Conservation (phyloP, 2,329 filamentous ascomycete genomes). For the Ceratocystis destructans region DNA sequence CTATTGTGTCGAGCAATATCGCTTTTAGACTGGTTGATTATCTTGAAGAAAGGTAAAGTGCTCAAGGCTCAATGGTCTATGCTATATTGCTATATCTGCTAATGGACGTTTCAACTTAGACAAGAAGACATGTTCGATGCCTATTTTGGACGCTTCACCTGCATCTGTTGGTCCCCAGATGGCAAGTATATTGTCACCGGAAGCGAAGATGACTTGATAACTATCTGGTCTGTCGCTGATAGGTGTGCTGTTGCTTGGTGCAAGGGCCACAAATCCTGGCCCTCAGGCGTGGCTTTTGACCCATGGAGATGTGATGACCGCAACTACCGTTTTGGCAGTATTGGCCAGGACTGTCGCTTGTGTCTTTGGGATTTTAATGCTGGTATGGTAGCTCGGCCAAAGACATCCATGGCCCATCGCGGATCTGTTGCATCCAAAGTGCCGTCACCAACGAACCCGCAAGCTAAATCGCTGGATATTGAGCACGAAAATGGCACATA, state of each 20-base stretch:
- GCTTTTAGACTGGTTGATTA: slow-evolving; percentile 84
- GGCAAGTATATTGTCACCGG: slow-evolving; percentile 91
- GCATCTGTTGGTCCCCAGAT: slow-evolving; percentile 95
- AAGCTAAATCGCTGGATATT: slow-evolving; percentile 1
- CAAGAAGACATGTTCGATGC: slow-evolving; percentile 77
- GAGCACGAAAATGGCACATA: slow-evolving; percentile 18
- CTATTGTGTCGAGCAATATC: slow-evolving; percentile 83
- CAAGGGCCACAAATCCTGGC: slow-evolving; percentile 92
- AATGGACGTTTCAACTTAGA: slow-evolving; percentile 31
- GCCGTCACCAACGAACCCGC: slow-evolving; percentile 29
- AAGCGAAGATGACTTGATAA: slow-evolving; percentile 89
- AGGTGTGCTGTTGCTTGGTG: slow-evolving; percentile 77
- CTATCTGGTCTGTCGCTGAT: slow-evolving; percentile 85
- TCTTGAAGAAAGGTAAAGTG: slow-evolving; percentile 64
- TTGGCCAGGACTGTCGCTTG: slow-evolving; percentile 82
- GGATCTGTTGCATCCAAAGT: slow-evolving; percentile 36
- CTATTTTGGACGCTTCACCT: slow-evolving; percentile 87
- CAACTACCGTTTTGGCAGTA: slow-evolving; percentile 90
- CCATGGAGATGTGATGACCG: slow-evolving; percentile 93
- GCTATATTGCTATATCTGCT: not conserved
- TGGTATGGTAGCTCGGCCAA: slow-evolving; percentile 86
- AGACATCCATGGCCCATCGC: slow-evolving; percentile 52
- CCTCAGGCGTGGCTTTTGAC: slow-evolving; percentile 85
- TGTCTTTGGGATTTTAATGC: slow-evolving; percentile 96
- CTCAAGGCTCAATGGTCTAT: not conserved